Conservation (phyloP, 2,329 filamentous ascomycete genomes). For the Hypoxylon sp. region DNA sequence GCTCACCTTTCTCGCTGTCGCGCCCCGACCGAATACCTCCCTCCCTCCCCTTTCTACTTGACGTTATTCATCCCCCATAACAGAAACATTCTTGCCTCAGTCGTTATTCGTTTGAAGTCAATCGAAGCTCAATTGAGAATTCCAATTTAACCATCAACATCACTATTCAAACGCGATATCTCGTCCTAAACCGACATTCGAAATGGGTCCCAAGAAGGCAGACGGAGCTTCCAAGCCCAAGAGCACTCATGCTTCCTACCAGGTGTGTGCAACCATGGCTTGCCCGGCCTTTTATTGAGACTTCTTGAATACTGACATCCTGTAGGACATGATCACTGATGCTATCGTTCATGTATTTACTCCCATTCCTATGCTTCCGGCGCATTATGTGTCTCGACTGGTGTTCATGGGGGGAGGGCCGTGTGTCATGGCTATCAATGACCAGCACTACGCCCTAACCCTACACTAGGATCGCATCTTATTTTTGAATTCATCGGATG, state of each 20-base stretch:
- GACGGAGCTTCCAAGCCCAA: conserved; percentile 66
- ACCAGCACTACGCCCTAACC: conserved; percentile 23
- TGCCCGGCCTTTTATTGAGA: conserved; percentile 39
- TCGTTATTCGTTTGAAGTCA: conserved; percentile 44
- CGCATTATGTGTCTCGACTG: conserved; percentile 54
- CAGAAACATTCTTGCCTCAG: conserved; percentile 35
- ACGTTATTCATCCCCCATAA: conserved; percentile 47
- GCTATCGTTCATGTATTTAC: conserved; percentile 72
- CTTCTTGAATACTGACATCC: conserved; percentile 55
- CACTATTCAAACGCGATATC: conserved; percentile 41
- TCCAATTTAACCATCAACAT: conserved; percentile 34
- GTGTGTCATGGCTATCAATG: conserved; percentile 23
- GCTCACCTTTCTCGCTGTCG: conserved; percentile 68
- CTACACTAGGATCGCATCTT: not conserved
- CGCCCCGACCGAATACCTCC: conserved; percentile 58
- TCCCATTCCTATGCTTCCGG: conserved; percentile 54
- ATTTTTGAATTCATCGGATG: conserved; percentile 24
- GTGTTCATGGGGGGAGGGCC: conserved; percentile 48
- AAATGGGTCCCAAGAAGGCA: conserved; percentile 74
- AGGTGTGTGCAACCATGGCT: conserved; percentile 62
- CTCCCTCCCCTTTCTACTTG: conserved; percentile 59
- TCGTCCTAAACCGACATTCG: conserved; percentile 49
- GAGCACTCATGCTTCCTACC: conserved; percentile 69
- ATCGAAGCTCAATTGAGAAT: conserved; percentile 49
- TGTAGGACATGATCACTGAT: conserved; percentile 74